These are phyloP conservation scores for Pelargonium myrrhifolium DNA, from an alignment of 441 rosid species.

Conservation along the genomic window DNA sequence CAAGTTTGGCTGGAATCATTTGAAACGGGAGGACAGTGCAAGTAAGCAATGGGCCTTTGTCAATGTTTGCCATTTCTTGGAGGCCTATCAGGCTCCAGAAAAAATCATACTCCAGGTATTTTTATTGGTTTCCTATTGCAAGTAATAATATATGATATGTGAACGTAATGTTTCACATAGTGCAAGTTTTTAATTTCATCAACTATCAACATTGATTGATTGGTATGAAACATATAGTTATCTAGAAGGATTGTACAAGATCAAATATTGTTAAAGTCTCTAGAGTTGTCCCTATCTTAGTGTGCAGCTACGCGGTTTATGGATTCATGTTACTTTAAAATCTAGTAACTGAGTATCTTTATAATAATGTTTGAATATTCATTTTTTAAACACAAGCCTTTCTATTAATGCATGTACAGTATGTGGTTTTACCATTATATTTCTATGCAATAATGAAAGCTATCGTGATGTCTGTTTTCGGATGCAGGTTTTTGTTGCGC, in stretches of 20 bases:
- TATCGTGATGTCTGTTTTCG: conserved; percentile 18
- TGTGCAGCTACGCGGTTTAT: background rate
- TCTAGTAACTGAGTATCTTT: too few species aligned
- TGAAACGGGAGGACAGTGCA: conserved; percentile 99
- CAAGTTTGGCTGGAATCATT: conserved; percentile 99
- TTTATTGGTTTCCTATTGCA: background rate
- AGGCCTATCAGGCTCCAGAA: conserved; percentile 99
- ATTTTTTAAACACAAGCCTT: background rate
- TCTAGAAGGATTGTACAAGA: background rate
- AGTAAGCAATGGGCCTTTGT: conserved; percentile 99
- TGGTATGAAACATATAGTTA: background rate
- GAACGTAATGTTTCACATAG: background rate
- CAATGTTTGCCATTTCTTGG: conserved; percentile 97
- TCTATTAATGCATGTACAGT: background rate
- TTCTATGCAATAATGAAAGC: background rate
- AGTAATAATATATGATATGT: background rate
- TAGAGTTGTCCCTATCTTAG: background rate
- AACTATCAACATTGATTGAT: background rate
- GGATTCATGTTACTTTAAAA: background rate
- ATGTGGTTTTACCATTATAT: background rate
- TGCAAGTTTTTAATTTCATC: background rate
- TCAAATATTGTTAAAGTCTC: background rate
- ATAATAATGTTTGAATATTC: background rate
- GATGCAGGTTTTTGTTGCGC: conserved; percentile 96
- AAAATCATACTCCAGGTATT: conserved; percentile 96